phyloP scores from a whole-genome alignment of 179 eudicot genomes.

The Beta lomatogona region DNA sequence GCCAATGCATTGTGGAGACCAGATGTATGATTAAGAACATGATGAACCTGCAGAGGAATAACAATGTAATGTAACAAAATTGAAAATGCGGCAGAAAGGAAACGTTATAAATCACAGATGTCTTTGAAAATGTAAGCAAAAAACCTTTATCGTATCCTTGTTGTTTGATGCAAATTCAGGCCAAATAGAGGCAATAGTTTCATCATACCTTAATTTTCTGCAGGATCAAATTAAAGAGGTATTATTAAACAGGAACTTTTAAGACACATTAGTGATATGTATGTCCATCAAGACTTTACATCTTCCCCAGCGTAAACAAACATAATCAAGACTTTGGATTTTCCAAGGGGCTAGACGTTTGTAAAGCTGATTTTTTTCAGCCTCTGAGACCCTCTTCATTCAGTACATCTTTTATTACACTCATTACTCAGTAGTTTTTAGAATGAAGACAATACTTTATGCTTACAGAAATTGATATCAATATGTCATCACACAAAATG shows the following conservation, averaged over 20 bases:
- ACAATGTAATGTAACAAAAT: background rate
- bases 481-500: background rate
- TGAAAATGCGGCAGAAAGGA: background rate
- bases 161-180: conserved; percentile 77
- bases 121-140: conserved; percentile 1
- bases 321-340: background rate
- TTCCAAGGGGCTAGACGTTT: background rate
- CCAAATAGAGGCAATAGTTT: conserved; percentile 82
- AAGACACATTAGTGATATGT: background rate
- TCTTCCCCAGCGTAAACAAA: background rate
- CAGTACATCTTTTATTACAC: background rate
- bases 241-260: background rate
- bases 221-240: conserved; percentile 7
- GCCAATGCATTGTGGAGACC: conserved; percentile 94
- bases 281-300: background rate
- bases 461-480: background rate
- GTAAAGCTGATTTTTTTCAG: background rate
- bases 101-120: conserved; percentile 4
- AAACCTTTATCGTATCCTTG: conserved; percentile 83
- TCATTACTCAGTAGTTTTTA: background rate
- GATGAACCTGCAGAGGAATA: conserved; percentile 64
- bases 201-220: conserved; percentile 91
- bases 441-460: background rate
- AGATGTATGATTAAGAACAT: conserved; percentile 93
- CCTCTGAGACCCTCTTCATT: background rate